Evolutionary conservation across 768 basidiomycete species (phyloP).

Genomic region (Boletus subcaerulescens): DNA sequence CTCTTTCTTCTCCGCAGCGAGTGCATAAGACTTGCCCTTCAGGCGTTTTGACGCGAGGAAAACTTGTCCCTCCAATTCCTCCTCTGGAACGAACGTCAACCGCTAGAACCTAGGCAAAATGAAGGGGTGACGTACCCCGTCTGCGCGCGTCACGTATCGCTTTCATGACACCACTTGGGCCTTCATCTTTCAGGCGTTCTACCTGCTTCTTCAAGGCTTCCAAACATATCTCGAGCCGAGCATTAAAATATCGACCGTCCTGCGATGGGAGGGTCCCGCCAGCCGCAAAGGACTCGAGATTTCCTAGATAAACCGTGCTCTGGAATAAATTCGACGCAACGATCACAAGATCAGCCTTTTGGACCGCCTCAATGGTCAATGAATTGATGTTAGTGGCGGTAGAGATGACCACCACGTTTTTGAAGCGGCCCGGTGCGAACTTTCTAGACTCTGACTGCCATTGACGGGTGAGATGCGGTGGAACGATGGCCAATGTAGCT

Average conservation of each 20-base stretch:
- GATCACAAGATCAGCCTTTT: slow-evolving; percentile 82
- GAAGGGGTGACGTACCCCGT: slow-evolving; percentile 43
- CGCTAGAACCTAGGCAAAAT: not conserved
- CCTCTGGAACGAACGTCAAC: slow-evolving; percentile 35
- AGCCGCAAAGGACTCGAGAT: slow-evolving; percentile 67
- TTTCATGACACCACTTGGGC: slow-evolving; percentile 57
- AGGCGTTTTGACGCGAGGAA: slow-evolving; percentile 59
- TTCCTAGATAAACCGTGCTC: slow-evolving; percentile 71
- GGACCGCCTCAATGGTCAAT: slow-evolving; percentile 67
- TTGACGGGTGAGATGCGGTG: slow-evolving; percentile 85
- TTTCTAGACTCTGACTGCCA: slow-evolving; percentile 87
- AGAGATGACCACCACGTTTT: slow-evolving; percentile 59
- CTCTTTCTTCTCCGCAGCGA: slow-evolving; percentile 44
- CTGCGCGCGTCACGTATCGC: slow-evolving; percentile 63
- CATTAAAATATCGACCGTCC: slow-evolving; percentile 87
- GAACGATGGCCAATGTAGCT: slow-evolving; percentile 82
- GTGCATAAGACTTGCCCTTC: slow-evolving; percentile 71
- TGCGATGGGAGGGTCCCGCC: slow-evolving; percentile 67
- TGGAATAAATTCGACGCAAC: slow-evolving; percentile 86
- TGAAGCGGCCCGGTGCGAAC: slow-evolving; percentile 53
- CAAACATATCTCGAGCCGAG: slow-evolving; percentile 66
- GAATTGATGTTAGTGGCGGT: slow-evolving; percentile 70
- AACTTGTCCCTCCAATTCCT: slow-evolving; percentile 47
- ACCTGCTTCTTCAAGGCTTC: slow-evolving; percentile 61
- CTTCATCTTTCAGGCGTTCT: slow-evolving; percentile 62